Base-by-base conservation (phyloP, 2,329 filamentous ascomycete genomes). In the Penicillium sp. region DNA sequence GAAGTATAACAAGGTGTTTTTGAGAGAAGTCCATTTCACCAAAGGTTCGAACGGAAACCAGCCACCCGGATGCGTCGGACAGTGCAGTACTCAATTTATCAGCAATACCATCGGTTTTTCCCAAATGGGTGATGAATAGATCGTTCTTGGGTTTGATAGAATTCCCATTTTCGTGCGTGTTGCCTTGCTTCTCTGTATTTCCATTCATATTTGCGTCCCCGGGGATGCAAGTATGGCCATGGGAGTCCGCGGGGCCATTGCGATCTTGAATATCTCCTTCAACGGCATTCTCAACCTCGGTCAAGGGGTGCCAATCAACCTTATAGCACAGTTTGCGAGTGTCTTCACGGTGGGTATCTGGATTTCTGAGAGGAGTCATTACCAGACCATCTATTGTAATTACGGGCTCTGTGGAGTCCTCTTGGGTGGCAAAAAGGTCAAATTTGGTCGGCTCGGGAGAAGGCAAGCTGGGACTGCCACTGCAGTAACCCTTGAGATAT, bases 291-390 rank as follows among this genome's bases (percentile, higher is more conserved):
- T 58, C 49, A 23, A 47, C 10, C 12, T 59, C 53, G 4, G 52
- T 27, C 7, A 67, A 61, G 10, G 65, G 48, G 15, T 61, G 55
- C 67, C 67, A 69, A 29, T 66, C 51, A 10, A 67, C 39, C 50
- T 68, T 68, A 47, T 67, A 68, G 55, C 67, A 69, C 19, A 68
- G 33, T 33, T 65, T 63, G 4, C 60, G 62, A 19, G 41, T 23
- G 2, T 60, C 53, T 5, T 45, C 49, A 12, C 55, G 42, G 17
- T 53, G 35, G 13, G 55, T 23, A 6, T 58, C 56, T 12, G 56
- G n/a, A 7, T 69, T 61, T 19, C 63, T 66, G 41, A 69, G 63
- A 0, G 67, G 67, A 25, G 67, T 69, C 67, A 69, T 69, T 1
- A 67, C 35, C 8, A 69, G 38, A 1, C 66, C 66, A 38, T 68